Conservation (phyloP, 2,329 filamentous ascomycete species). For the Claviceps sp. region DNA sequence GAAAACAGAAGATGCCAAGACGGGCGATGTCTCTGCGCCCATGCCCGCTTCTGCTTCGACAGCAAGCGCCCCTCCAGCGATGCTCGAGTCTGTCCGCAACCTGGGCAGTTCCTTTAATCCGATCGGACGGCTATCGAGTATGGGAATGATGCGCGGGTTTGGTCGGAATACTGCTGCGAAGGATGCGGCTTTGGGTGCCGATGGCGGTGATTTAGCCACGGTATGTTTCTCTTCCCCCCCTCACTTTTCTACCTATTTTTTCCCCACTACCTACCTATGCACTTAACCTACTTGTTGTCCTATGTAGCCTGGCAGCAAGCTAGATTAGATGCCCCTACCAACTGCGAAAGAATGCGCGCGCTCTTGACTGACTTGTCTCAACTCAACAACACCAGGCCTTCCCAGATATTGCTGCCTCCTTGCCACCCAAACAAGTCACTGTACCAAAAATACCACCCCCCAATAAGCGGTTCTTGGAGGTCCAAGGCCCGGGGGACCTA, state of each 20-base stretch:
- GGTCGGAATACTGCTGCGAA: conserved; percentile 39
- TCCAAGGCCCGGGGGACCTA: conserved; percentile 56
- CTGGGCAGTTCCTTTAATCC: conserved; percentile 73
- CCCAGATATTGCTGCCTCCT: conserved; percentile 41
- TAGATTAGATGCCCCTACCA: background rate
- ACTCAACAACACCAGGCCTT: conserved; percentile 33
- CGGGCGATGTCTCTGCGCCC: conserved; percentile 9
- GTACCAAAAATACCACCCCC: conserved; percentile 48
- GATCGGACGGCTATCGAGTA: conserved; percentile 62
- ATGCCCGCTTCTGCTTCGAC: conserved; percentile 22
- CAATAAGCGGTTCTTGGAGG: conserved; percentile 59
- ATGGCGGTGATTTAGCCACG: conserved; percentile 43
- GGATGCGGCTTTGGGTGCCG: conserved; percentile 25
- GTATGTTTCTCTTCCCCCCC: conserved; percentile 25
- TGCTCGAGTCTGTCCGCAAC: conserved; percentile 69
- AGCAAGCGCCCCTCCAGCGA: conserved; percentile 41
- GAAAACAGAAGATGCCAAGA: conserved; percentile 23
- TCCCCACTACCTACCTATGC: too few relatives aligned
- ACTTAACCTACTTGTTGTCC: background rate
- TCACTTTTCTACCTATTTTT: background rate
- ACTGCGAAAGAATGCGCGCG: background rate
- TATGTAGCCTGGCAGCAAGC: too few relatives aligned
- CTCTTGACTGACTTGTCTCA: background rate
- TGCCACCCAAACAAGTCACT: conserved; percentile 37
- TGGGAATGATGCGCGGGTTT: conserved; percentile 64